Evolutionary conservation across 768 basidiomycete species (phyloP), one percentile per base, ranked within the genome.

Genomic region (Boletus reticulatus): DNA sequence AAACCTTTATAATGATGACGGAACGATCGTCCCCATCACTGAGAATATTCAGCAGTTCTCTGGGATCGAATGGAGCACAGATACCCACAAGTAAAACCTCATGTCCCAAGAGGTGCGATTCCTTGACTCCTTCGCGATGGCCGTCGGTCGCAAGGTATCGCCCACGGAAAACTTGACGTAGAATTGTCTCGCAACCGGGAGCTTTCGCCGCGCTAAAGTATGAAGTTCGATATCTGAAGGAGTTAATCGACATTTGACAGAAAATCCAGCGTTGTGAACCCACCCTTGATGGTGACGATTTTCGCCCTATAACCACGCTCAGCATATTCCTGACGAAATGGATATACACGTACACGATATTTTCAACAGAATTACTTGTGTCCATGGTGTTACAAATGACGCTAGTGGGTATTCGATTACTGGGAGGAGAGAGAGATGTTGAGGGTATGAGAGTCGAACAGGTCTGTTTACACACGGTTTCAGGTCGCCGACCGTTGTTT

Each of bases 141-240:
- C 32, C 6, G 53, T 55, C 4, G 48, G 38, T 20, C 11, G 19
- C 9, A 8, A 14, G 3, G 34, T 31, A 31, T 50, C 20, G 17
- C 36, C 41, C 2, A 51, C 34, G 2, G 34, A 32, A 36, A 50
- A 47, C 17, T 42, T 13, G 7, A 58, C 7, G 22, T 50, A 48
- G 36, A 16, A 46, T 17, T 22, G 34, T 20, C 38, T 48, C 0
- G 45, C 32, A 31, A 32, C 6, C 2, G 24, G 20, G 9, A 50
- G 3, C 3, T 24, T 29, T 29, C 37, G 31, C 6, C 4, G 24
- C 13, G 10, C 1, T 2, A 5, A 44, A 14, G 44, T 17, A 19
- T 20, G 29, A 29, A 53, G 19, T 53, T 46, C 27, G 9, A 47
- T 42, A 11, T 56, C 53, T 54, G n/a, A 16, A 57, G n/a, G 46